These are phyloP conservation scores for Neostapfia colusana DNA, from an alignment of 176 grass and related monocot species.

Conservation along the genomic window DNA sequence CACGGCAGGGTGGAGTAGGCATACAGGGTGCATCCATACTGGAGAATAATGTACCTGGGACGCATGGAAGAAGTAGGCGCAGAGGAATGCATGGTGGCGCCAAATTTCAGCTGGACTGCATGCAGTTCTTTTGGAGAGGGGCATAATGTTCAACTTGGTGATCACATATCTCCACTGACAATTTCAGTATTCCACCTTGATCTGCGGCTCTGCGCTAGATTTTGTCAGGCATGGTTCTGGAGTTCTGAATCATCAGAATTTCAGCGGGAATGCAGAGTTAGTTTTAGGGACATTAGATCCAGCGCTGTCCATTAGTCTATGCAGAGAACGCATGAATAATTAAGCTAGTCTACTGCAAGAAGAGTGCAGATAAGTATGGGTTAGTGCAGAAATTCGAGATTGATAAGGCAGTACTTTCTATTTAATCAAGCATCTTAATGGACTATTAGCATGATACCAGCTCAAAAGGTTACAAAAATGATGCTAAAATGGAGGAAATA, in stretches of 20 bases:
- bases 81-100: not conserved
- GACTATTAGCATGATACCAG: not conserved
- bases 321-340: not conserved
- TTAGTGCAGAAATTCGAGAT: conserved; percentile 16
- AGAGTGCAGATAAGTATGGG: not conserved
- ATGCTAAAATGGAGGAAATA: not conserved
- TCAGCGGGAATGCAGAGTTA: conserved; percentile 28
- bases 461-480: not conserved
- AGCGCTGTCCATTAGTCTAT: not conserved
- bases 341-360: conserved; percentile 6
- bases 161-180: conserved; percentile 14
- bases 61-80: conserved; percentile 18
- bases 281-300: conserved; percentile 34
- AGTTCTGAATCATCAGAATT: conserved; percentile 34
- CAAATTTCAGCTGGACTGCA: conserved; percentile 16
- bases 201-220: conserved; percentile 16
- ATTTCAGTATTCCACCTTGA: not conserved
- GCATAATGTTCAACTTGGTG: conserved; percentile 10
- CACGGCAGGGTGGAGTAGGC: not conserved
- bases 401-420: not conserved
- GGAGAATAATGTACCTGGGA: conserved; percentile 23
- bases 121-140: conserved; percentile 26
- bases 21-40: conserved; percentile 7
- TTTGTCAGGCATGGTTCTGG: conserved; percentile 28
- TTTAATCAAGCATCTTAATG: conserved; percentile 8